phyloP scores from a whole-genome alignment of 1,284 basidiomycete species.

The Baeospora myosura region DNA sequence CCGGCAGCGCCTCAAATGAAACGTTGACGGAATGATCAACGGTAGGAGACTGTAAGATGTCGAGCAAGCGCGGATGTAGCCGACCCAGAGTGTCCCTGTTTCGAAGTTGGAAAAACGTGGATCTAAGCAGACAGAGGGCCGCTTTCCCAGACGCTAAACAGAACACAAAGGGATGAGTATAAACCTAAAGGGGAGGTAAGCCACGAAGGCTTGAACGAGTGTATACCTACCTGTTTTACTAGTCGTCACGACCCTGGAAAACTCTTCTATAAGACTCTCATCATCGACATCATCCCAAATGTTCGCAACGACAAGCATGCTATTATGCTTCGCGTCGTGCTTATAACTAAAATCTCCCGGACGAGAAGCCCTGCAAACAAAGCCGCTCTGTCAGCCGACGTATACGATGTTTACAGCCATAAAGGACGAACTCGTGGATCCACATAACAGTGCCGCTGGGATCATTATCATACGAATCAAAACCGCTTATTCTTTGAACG shows the following conservation, averaged over 20 bases:
- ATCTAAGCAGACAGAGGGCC: conserved; percentile 47
- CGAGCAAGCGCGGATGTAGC: conserved; percentile 41
- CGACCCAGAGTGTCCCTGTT: conserved; percentile 27
- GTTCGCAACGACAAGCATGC: conserved; percentile 48
- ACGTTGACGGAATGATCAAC: conserved; percentile 29
- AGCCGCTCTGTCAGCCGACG: conserved; percentile 12
- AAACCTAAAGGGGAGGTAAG: conserved; percentile 7
- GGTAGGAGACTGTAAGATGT: conserved; percentile 28
- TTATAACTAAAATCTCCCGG: conserved; percentile 74
- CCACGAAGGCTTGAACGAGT: not conserved
- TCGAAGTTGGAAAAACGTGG: conserved; percentile 43
- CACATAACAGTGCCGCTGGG: conserved; percentile 42
- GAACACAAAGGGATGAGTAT: conserved; percentile 2
- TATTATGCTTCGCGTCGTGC: conserved; percentile 63
- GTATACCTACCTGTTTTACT: conserved; percentile 29
- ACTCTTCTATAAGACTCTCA: conserved; percentile 29
- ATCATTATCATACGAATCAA: conserved; percentile 45
- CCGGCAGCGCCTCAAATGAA: conserved; percentile 22
- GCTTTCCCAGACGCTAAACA: conserved; percentile 35
- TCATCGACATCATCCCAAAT: conserved; percentile 38
- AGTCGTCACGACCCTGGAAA: conserved; percentile 28
- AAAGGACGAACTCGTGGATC: conserved; percentile 58
- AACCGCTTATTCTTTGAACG: conserved; percentile 51
- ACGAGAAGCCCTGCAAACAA: conserved; percentile 36
- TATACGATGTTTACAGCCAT: conserved; percentile 6